Conservation (phyloP, 2,329 filamentous ascomycete species). For the Magnaporthales sp. region DNA sequence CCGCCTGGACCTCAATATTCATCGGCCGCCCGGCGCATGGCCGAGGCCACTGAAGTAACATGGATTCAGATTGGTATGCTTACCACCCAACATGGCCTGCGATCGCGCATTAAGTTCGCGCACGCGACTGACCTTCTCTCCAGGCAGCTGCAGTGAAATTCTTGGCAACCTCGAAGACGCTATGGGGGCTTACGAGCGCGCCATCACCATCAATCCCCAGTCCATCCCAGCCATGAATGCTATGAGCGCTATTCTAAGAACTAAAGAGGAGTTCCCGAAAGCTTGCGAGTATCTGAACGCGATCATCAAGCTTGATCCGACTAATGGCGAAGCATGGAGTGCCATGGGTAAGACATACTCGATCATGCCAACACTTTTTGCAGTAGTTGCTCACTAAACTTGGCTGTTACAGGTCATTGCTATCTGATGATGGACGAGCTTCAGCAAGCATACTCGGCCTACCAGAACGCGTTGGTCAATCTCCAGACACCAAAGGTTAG, state of each 20-base stretch:
- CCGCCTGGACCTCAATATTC: slow-evolving; percentile 41
- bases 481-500: slow-evolving; percentile 81
- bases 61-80: slow-evolving; percentile 87
- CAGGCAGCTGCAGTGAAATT: slow-evolving; percentile 79
- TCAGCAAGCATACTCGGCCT: slow-evolving; percentile 92
- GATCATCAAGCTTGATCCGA: slow-evolving; percentile 80
- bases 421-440: slow-evolving; percentile 98
- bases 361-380: background rate
- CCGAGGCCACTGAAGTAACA: slow-evolving; percentile 72
- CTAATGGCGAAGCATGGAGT: slow-evolving; percentile 94
- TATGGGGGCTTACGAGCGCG: slow-evolving; percentile 83
- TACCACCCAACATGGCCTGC: slow-evolving; percentile 6
- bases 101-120: slow-evolving; percentile 12
- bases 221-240: slow-evolving; percentile 90
- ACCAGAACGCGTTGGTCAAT: slow-evolving; percentile 91
- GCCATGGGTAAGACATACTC: slow-evolving; percentile 63
- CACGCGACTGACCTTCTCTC: slow-evolving; percentile 12
- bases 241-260: slow-evolving; percentile 84
- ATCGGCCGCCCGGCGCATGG: slow-evolving; percentile 63
- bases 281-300: slow-evolving; percentile 88
- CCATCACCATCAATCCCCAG: slow-evolving; percentile 76
- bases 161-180: slow-evolving; percentile 85
- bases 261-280: slow-evolving; percentile 86
- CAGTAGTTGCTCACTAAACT: slow-evolving; percentile 16
- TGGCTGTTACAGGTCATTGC: slow-evolving; percentile 64